These are phyloP conservation scores for Barnettozyma sp. DNA, from an alignment of 805 yeast species.

Conservation along the genomic window DNA sequence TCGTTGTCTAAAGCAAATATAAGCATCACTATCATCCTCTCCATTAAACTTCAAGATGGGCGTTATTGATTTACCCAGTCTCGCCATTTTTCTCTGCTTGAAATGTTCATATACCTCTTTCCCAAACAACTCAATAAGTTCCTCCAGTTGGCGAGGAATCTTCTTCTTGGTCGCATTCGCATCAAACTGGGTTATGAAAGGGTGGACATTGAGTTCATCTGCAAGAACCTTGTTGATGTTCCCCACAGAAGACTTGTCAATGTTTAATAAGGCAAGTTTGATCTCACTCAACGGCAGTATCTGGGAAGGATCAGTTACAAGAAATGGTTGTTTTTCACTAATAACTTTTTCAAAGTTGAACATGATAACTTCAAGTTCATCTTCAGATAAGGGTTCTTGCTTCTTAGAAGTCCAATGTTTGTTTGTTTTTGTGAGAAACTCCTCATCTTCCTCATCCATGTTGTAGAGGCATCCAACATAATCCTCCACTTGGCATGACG, in stretches of 20 bases:
- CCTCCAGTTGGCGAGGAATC: slow-evolving; percentile 38
- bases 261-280: slow-evolving; percentile 39
- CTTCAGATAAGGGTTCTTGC: slow-evolving; percentile 49
- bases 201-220: slow-evolving; percentile 46
- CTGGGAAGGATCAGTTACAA: slow-evolving; percentile 77
- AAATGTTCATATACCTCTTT: slow-evolving; percentile 69
- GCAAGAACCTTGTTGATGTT: slow-evolving; percentile 52
- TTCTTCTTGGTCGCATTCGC: slow-evolving; percentile 27
- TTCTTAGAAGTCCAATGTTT: slow-evolving; percentile 23
- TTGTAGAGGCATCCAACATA: slow-evolving; percentile 79
- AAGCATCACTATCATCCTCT: slow-evolving; percentile 91
- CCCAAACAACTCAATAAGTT: slow-evolving; percentile 56
- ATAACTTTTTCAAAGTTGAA: slow-evolving; percentile 69
- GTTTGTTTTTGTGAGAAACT: slow-evolving; percentile 44
- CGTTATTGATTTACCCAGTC: slow-evolving; percentile 62
- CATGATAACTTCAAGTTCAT: slow-evolving; percentile 77
- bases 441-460: slow-evolving; percentile 86
- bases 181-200: slow-evolving; percentile 53
- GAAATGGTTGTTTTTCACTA: slow-evolving; percentile 79
- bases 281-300: slow-evolving; percentile 67
- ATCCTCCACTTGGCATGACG: slow-evolving; percentile 95
- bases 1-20: slow-evolving; percentile 90
- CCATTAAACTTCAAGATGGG: slow-evolving; percentile 75
- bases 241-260: slow-evolving; percentile 43
- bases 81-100: slow-evolving; percentile 62